These are phyloP conservation scores for Dactylellina cionopaga DNA, from an alignment of 2,329 filamentous ascomycete genomes.

Conservation along the genomic window DNA sequence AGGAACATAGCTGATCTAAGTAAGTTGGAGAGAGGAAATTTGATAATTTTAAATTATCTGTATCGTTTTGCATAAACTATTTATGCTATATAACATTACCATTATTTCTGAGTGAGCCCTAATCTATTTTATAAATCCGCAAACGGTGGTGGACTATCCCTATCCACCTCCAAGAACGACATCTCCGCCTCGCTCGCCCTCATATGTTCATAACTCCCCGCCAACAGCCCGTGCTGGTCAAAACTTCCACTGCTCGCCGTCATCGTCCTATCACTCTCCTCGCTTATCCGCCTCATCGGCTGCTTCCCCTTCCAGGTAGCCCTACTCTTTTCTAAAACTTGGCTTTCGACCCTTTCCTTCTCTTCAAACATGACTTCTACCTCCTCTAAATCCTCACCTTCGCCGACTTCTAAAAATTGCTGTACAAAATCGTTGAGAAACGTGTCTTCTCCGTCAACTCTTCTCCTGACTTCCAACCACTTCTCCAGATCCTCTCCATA, in stretches of 20 bases:
- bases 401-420: conserved; percentile 66
- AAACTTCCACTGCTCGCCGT: conserved; percentile 37
- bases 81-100: too few species aligned
- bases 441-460: conserved; percentile 81
- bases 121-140: conserved; percentile 39
- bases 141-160: conserved; percentile 45
- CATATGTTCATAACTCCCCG: conserved; percentile 51
- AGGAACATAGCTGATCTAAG: too few species aligned
- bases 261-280: conserved; percentile 47
- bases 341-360: conserved; percentile 1
- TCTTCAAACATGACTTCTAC: conserved; percentile 39
- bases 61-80: too few species aligned
- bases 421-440: conserved; percentile 93
- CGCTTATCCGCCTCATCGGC: conserved; percentile 29
- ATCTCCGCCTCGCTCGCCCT: conserved; percentile 49
- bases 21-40: too few species aligned
- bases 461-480: conserved; percentile 75
- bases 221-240: conserved; percentile 15
- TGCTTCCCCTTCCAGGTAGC: conserved; percentile 44
- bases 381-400: conserved; percentile 28
- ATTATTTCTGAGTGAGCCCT: too few species aligned
- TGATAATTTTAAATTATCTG: too few species aligned
- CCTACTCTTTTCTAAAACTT: not conserved
- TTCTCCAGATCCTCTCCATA: conserved; percentile 75
- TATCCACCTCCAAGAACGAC: conserved; percentile 48